These are phyloP conservation scores for Metschnikowia lochheadii DNA, from an alignment of 805 yeast genomes.

Conservation along the genomic window DNA sequence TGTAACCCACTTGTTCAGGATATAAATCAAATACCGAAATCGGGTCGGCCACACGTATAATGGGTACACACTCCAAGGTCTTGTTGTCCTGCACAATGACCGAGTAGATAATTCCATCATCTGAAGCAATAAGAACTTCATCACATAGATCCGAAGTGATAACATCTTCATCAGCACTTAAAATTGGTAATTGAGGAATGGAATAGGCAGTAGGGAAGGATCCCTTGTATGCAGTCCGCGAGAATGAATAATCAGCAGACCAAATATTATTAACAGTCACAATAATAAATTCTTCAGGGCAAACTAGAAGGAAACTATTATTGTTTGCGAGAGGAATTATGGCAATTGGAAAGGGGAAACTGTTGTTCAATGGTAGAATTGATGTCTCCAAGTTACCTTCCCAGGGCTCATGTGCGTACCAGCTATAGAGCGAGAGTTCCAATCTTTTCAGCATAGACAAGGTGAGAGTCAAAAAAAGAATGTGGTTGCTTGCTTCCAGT, in stretches of 20 bases:
- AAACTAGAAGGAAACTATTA: slow-evolving; percentile 37
- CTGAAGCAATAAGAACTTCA: slow-evolving; percentile 32
- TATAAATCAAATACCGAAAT: slow-evolving; percentile 25
- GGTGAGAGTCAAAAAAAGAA: slow-evolving; percentile 32
- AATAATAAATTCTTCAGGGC: slow-evolving; percentile 28
- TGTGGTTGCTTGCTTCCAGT: slow-evolving; percentile 23
- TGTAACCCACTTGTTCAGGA: slow-evolving; percentile 15
- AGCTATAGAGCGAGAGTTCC: slow-evolving; percentile 35
- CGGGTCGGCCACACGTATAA: slow-evolving; percentile 34
- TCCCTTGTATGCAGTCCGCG: slow-evolving; percentile 17
- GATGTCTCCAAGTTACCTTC: slow-evolving; percentile 30
- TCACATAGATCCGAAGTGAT: slow-evolving; percentile 13
- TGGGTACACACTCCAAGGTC: slow-evolving; percentile 21
- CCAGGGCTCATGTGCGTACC: slow-evolving; percentile 37
- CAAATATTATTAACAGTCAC: slow-evolving; percentile 43
- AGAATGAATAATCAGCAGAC: slow-evolving; percentile 43
- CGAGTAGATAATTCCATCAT: slow-evolving; percentile 32
- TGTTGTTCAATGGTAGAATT: slow-evolving; percentile 37
- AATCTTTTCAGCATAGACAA: slow-evolving; percentile 37
- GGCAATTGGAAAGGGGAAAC: slow-evolving; percentile 41
- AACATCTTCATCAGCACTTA: not conserved
- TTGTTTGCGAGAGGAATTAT: slow-evolving; percentile 36
- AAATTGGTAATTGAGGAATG: slow-evolving; percentile 22
- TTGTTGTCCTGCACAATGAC: slow-evolving; percentile 21
- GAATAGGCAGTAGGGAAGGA: slow-evolving; percentile 41